Evolutionary conservation across 192 early-diverging fungal species (phyloP), one percentile per base, ranked within the genome.

Genomic region (Jimgerdemannia flammicorona): DNA sequence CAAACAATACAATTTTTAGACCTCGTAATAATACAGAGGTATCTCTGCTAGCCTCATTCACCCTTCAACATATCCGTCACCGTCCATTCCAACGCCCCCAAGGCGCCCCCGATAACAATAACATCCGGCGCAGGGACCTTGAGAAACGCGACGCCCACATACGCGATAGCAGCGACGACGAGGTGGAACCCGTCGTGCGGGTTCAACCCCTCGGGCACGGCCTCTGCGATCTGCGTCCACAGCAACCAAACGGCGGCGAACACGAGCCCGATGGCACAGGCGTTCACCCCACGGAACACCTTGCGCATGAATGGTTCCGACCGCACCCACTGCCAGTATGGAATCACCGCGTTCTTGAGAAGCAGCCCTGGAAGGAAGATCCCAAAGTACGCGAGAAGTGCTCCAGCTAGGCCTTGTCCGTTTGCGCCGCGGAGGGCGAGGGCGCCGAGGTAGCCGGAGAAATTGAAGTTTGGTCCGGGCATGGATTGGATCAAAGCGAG

Each of bases 391-490:
- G 84, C 85, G 3, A 91, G 75, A 8, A 90, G 18, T 3, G 87
- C 87, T 4, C 90, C 89, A 7, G 75, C 70, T 44, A 89, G 68
- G 10, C 75, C 76, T 59, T 39, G 77, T 40, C 77, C 64, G 14
- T 76, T 75, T 4, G 75, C 75, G 39, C 74, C 67, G 17, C 86
- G 77, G 43, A 91, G 74, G 0, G 88, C 81, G 0, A 92, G 78
- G 1, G 87, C 89, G 3, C 91, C 91, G 69, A 87, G 81, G 64
- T 80, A 93, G 14, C 86, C 89, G 3, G 88, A 86, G 70, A 93
- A 87, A 68, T 93, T 93, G 80, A 91, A 93, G 69, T 88, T 91
- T 29, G 89, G 91, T 0, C 90, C 90, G 69, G 81, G 78, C 0
- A 84, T 43, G 2, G 81, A 79, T 70, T 90, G 87, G 43, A 90